phyloP scores from a whole-genome alignment of 2,329 filamentous ascomycete genomes.

The Diaporthe sp. region DNA sequence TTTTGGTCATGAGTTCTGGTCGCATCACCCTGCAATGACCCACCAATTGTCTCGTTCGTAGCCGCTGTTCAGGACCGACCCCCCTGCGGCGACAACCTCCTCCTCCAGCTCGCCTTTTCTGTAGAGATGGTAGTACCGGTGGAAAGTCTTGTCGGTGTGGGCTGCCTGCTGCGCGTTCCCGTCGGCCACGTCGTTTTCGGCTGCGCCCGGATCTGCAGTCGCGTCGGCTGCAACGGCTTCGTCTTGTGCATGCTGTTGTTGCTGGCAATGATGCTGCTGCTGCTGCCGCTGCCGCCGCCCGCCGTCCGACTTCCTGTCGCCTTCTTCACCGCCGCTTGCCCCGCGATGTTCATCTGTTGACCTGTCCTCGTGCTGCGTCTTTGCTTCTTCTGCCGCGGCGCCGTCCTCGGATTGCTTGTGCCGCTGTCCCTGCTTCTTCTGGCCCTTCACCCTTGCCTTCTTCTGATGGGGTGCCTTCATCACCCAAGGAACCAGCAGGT shows the following conservation, averaged over 20 bases:
- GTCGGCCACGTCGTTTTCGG: constrained; percentile 21
- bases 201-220: constrained; percentile 26
- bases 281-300: constrained; percentile 13
- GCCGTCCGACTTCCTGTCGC: constrained; percentile 17
- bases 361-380: constrained; percentile 3
- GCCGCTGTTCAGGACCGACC: constrained; percentile 79
- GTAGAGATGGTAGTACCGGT: constrained; percentile 96
- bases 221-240: constrained; percentile 11
- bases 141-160: constrained; percentile 69
- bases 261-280: constrained; percentile 10
- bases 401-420: background rate
- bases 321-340: constrained; percentile 33
- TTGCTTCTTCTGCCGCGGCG: constrained; percentile 10
- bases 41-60: constrained; percentile 99
- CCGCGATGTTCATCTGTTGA: constrained; percentile 21
- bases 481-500: constrained; percentile 97
- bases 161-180: constrained; percentile 27
- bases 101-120: constrained; percentile 85
- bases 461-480: constrained; percentile 58
- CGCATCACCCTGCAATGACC: constrained; percentile 68
- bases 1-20: background rate
- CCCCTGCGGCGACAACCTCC: constrained; percentile 80
- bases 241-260: background rate
- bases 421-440: constrained; percentile 26
- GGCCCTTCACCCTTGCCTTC: constrained; percentile 21